A percentile compares a stretch with the other conserved stretches of the same genome.
Evolutionary conservation across 1,284 basidiomycete species (phyloP).

Genomic region (Tylopilus sp.): DNA sequence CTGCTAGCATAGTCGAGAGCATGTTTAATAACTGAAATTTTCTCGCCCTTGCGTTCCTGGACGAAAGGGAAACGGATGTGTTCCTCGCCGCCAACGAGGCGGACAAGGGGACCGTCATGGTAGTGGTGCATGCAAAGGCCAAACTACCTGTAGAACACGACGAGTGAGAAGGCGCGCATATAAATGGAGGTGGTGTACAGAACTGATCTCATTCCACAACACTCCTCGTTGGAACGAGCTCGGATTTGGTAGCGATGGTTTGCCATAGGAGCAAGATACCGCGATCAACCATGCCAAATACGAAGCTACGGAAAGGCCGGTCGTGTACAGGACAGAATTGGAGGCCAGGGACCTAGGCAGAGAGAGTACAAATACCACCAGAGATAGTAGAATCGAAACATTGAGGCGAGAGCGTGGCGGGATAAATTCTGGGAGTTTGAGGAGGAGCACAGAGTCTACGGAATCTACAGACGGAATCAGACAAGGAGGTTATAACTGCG

Average conservation of each 20-base stretch:
- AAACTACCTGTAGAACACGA: slow-evolving; percentile 34
- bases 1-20: slow-evolving; percentile 46
- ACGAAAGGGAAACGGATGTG: slow-evolving; percentile 33
- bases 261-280: slow-evolving; percentile 47
- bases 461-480: slow-evolving; percentile 40
- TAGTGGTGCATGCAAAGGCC: slow-evolving; percentile 63
- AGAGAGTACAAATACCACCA: slow-evolving; percentile 48
- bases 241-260: slow-evolving; percentile 35
- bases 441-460: slow-evolving; percentile 46
- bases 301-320: slow-evolving; percentile 53
- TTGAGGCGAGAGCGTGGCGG: slow-evolving; percentile 33
- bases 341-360: slow-evolving; percentile 51
- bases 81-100: slow-evolving; percentile 49
- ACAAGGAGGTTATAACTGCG: not conserved
- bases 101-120: slow-evolving; percentile 61
- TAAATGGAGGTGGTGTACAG: slow-evolving; percentile 28
- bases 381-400: slow-evolving; percentile 39
- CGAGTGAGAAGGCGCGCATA: slow-evolving; percentile 4
- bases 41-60: slow-evolving; percentile 46
- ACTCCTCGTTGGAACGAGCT: slow-evolving; percentile 43
- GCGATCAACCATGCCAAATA: slow-evolving; percentile 59
- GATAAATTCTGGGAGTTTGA: slow-evolving; percentile 35
- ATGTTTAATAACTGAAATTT: slow-evolving; percentile 59
- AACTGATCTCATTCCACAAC: slow-evolving; percentile 64
- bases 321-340: slow-evolving; percentile 49